Base-by-base conservation (phyloP, 1,139 yeast genomes). In the Nakaseomyces kungkrabaensis region DNA sequence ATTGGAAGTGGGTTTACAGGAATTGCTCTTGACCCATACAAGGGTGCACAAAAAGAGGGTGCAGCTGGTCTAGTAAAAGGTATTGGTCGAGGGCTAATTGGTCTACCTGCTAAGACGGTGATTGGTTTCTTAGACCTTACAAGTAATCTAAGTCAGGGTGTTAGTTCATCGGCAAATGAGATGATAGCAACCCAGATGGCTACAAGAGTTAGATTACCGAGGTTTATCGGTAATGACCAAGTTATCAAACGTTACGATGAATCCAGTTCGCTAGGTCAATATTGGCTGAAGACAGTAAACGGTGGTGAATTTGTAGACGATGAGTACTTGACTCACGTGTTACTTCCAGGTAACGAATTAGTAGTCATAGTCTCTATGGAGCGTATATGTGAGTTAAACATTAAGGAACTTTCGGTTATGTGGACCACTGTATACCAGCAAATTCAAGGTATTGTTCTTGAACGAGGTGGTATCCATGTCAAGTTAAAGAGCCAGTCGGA, bases 51-150 rank as follows among this genome's bases (percentile, higher is more conserved):
- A 26, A 74, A 77, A 50, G 95, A 83, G 45, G 98, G 97, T 9
- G 82, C 97, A 0, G 73, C 81, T 1, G 98, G 98, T 0, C 92
- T 94, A 64, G 81, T 94, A 69, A 87, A 81, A 63, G 98, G 99
- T 0, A 66, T 94, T 8, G 98, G 98, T 6, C 86, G 84, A 60
- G 98, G 98, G n/a, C 65, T 94, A 25, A 79, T 94, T 50, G 98
- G 98, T 0, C 71, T 94, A 38, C 98, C 98, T 0, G 89, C 98
- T 0, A 94, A 94, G 68, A 88, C 98, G 0, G 96, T 97, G 0
- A 89, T 92, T 61, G 99, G 99, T 6, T 67, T 92, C 34, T 84
- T 94, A 60, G 99, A 94, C 64, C 73, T 94, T 56, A 96, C 98
- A 0, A 85, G 88, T 46, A 90, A 88, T 68, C 82, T 92, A 31